Base-by-base conservation (phyloP, 2,329 filamentous ascomycete genomes). In the Dothiorella sarmentorum region DNA sequence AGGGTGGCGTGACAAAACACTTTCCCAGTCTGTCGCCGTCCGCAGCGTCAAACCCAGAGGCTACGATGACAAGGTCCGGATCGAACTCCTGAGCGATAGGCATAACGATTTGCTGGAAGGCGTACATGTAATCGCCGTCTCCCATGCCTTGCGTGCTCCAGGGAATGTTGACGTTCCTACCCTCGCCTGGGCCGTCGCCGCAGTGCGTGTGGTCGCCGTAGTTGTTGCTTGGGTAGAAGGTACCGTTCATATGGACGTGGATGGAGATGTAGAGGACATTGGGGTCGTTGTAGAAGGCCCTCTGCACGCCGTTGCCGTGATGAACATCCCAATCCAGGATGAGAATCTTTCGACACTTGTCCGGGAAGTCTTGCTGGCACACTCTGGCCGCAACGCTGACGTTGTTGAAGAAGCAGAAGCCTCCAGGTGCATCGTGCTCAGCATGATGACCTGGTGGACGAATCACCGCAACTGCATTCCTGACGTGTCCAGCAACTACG, bases 361-460 rank as follows among this genome's bases (percentile, higher is more conserved):
- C 84, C 1, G 89, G 89, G 65, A 89, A 94, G 61, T 91, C 86
- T 56, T 82, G 78, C 70, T 96, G 91, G 69, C 92, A 97, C 11
- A 92, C 89, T 61, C 85, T 88, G n/a, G 91, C 87, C 1, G 92
- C 93, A 60, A 99, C 89, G 18, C 90, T 91, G 3, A 97, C 94
- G 68, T 99, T 99, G 76, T 99, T 97, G 77, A 97, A 97, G 60
- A 97, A 84, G 71, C 94, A 99, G 69, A 99, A 99, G 0, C 94
- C 94, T 82, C 96, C 94, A 0, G 93, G 84, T 33, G 86, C 80
- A 66, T 94, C 83, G 60, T 85, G 86, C 70, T 99, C 94, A 1
- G 94, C 94, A 72, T 99, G 94, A 68, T 99, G 94, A 0, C 94
- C 94, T 0, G 94, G 94, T 2, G 94, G 94, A 13, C 94, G 85